phyloP scores from a whole-genome alignment of 257 asterid species.

The Penstemon davidsonii region DNA sequence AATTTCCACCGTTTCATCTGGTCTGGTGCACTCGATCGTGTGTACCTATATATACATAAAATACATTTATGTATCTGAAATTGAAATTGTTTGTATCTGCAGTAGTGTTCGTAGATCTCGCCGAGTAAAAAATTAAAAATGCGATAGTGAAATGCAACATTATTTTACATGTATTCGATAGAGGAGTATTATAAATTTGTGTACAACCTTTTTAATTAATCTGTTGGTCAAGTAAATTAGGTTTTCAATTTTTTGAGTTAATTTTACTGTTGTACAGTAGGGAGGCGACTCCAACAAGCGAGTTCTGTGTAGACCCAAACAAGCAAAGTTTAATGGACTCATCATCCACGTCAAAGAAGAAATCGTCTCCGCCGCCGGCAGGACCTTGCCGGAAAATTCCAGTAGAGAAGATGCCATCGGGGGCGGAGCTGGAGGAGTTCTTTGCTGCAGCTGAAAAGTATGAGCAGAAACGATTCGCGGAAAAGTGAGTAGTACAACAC shows the following conservation, averaged over 20 bases:
- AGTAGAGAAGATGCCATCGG: constrained; percentile 46
- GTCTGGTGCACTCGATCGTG: background rate
- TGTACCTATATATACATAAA: no score
- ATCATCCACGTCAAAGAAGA: constrained; percentile 30
- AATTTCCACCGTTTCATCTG: constrained; percentile 15
- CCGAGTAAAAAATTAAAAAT: no score
- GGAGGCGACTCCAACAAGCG: constrained; percentile 51
- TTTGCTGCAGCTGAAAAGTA: constrained; percentile 69
- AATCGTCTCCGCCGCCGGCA: constrained; percentile 20
- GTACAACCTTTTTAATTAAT: background rate
- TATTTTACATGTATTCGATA: background rate
- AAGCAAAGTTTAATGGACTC: constrained; percentile 27
- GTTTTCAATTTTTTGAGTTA: constrained; percentile 1
- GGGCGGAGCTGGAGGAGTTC: constrained; percentile 75
- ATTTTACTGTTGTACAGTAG: constrained; percentile 35
- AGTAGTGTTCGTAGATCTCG: no score
- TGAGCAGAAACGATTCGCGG: constrained; percentile 63
- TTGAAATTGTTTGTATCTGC: background rate
- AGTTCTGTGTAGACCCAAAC: constrained; percentile 43
- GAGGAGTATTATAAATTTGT: background rate
- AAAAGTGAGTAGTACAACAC: constrained; percentile 55
- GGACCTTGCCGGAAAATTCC: constrained; percentile 29
- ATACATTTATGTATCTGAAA: background rate
- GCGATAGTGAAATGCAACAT: no score
- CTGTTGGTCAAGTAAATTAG: background rate